Evolutionary conservation across 352 stramenopile genomes (phyloP), one percentile per base, ranked within the genome.

Genomic region (Globisporangium spinosum): DNA sequence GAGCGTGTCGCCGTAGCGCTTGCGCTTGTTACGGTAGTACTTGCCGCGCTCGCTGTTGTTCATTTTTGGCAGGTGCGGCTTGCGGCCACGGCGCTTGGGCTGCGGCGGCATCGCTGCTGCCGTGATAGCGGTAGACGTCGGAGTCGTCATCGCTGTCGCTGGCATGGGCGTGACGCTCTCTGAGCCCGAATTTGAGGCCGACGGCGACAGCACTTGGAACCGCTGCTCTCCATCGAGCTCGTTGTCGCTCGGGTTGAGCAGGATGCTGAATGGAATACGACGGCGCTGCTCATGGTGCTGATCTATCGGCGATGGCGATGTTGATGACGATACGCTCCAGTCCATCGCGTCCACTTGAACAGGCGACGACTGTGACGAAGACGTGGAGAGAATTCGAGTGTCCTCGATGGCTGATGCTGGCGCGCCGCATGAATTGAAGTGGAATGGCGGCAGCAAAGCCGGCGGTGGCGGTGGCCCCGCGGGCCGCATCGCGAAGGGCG

Each of bases 31-130:
- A 2, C 80, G 77, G 60, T 89, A 89, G 75, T 84, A 87, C 66
- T 87, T 89, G 67, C 78, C 78, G 34, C 80, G 77, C 70, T 89
- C 80, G 45, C 78, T 87, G 63, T 87, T 89, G 75, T 70, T 89
- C 80, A 89, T 89, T 59, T 80, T 82, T 54, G 80, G 80, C 54
- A 89, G 58, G 59, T 80, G 60, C 3, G 60, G 25, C 25, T 65
- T 65, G 27, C 60, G 60, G 2, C 60, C 60, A 27, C 60, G 60
- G 9, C 60, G 60, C 45, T 65, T 58, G 9, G 60, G 60, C 10
- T 38, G 56, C 17, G 17, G 29, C 6, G 12, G 40, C 5, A 3
- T 20, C 13, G 35, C 35, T 13, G 7, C 40, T n/a, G 40, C 8
- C 4, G 29, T 20, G 10, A 27, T 83, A 80, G 65, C 76, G 2